These are phyloP conservation scores for Colletotrichum cereale DNA, from an alignment of 2,329 filamentous ascomycete species.

Conservation along the genomic window DNA sequence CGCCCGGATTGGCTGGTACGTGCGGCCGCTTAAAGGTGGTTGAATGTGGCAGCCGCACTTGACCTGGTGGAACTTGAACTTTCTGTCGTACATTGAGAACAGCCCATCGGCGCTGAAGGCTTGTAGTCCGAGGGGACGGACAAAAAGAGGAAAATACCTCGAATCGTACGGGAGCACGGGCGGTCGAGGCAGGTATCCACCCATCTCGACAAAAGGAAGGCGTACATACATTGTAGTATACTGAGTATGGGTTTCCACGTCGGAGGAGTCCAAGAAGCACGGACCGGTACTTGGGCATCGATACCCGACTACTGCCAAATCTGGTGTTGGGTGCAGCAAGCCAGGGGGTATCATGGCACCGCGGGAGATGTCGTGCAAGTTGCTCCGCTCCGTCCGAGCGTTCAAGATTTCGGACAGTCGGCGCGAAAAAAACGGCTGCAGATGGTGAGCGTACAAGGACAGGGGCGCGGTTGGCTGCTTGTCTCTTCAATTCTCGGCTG, in stretches of 20 bases:
- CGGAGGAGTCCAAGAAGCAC: background rate
- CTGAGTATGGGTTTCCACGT: background rate
- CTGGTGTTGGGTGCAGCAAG: constrained; percentile 26
- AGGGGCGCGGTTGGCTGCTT: constrained; percentile 18
- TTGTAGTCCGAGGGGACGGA: background rate
- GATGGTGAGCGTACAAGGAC: constrained; percentile 6
- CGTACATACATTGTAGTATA: too few species aligned
- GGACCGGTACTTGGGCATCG: constrained; percentile 30
- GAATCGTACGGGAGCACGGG: background rate
- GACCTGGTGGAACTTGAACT: constrained; percentile 20
- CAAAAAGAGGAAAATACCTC: constrained; percentile 25
- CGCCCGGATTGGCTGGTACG: constrained; percentile 30
- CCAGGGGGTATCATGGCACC: constrained; percentile 32
- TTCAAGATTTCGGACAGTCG: constrained; percentile 12
- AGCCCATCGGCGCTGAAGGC: constrained; percentile 1
- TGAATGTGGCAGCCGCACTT: constrained; percentile 33
- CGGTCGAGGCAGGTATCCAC: constrained; percentile 7
- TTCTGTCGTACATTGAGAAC: constrained; percentile 33
- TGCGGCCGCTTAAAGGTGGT: constrained; percentile 21
- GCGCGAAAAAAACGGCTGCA: constrained; percentile 21
- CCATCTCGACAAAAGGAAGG: background rate
- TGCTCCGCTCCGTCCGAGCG: constrained; percentile 26
- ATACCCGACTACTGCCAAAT: constrained; percentile 27
- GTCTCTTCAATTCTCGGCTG: constrained; percentile 13
- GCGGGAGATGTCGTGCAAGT: constrained; percentile 38